phyloP scores from a whole-genome alignment of 192 early-diverging fungal species.

The Entomortierella lignicola region DNA sequence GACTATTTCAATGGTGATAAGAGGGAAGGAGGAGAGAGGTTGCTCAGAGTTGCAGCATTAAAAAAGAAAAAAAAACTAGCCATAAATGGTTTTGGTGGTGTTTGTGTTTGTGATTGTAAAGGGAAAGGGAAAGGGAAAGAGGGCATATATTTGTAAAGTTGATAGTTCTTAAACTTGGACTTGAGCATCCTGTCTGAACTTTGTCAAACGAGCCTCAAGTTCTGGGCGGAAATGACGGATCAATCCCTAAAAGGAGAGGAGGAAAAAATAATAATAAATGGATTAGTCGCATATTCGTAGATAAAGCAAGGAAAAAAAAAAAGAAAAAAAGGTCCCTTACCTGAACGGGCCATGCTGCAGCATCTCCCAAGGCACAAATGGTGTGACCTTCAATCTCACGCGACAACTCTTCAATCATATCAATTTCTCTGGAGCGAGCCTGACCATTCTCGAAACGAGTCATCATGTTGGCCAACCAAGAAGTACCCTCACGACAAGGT shows the following conservation, averaged over 20 bases:
- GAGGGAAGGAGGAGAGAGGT: too few relatives aligned
- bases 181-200: constrained; percentile 47
- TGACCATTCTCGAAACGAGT: constrained; percentile 90
- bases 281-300: not conserved
- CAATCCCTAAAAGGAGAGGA: constrained; percentile 64
- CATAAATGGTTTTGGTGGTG: too few relatives aligned
- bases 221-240: constrained; percentile 94
- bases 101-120: too few relatives aligned
- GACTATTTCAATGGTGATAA: too few relatives aligned
- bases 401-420: constrained; percentile 94
- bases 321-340: not conserved
- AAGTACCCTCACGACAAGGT: constrained; percentile 96
- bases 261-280: constrained; percentile 19
- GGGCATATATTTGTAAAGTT: not conserved
- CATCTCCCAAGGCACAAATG: constrained; percentile 98
- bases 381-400: constrained; percentile 99
- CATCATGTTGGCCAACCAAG: constrained; percentile 98
- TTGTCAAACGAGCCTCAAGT: constrained; percentile 73
- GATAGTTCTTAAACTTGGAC: constrained; percentile 8
- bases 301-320: not conserved
- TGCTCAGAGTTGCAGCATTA: too few relatives aligned
- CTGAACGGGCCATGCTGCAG: constrained; percentile 96
- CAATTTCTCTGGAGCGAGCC: constrained; percentile 87
- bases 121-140: too few relatives aligned
- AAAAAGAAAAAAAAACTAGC: too few relatives aligned